Conservation (phyloP, 768 basidiomycete species). For the Royoungia palumana region DNA sequence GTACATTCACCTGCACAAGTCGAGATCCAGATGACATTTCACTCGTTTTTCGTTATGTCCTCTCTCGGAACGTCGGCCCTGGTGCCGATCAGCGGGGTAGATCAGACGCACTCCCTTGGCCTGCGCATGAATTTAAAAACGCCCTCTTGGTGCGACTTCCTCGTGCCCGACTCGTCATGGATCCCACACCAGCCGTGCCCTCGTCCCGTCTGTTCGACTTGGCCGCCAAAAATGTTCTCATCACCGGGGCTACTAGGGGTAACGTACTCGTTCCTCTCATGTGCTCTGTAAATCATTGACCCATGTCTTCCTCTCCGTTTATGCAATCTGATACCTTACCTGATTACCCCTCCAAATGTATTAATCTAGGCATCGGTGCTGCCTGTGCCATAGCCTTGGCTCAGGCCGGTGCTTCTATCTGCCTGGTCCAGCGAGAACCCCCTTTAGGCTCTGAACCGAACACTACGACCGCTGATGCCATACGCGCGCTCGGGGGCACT, state of each 20-base stretch:
- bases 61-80: constrained; percentile 27
- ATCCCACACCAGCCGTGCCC: constrained; percentile 47
- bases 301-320: constrained; percentile 8
- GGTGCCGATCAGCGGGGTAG: constrained; percentile 32
- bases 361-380: constrained; percentile 48
- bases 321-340: constrained; percentile 9
- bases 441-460: constrained; percentile 35
- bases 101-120: constrained; percentile 10
- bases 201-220: constrained; percentile 66
- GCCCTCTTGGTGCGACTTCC: constrained; percentile 4
- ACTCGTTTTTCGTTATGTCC: constrained; percentile 9
- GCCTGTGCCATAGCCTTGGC: constrained; percentile 54
- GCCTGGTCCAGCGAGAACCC: constrained; percentile 45
- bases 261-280: constrained; percentile 26
- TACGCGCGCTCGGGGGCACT: constrained; percentile 34
- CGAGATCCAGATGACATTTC: constrained; percentile 13
- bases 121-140: constrained; percentile 21
- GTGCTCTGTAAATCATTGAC: constrained; percentile 13
- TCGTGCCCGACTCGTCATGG: constrained; percentile 36
- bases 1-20: constrained; percentile 7
- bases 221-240: constrained; percentile 61
- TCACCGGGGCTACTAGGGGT: constrained; percentile 82
- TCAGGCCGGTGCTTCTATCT: constrained; percentile 50
- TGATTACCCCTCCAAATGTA: constrained; percentile 10
- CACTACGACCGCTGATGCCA: constrained; percentile 34